phyloP scores from a whole-genome alignment of 805 yeast genomes.

The Priceomyces melissophilus region DNA sequence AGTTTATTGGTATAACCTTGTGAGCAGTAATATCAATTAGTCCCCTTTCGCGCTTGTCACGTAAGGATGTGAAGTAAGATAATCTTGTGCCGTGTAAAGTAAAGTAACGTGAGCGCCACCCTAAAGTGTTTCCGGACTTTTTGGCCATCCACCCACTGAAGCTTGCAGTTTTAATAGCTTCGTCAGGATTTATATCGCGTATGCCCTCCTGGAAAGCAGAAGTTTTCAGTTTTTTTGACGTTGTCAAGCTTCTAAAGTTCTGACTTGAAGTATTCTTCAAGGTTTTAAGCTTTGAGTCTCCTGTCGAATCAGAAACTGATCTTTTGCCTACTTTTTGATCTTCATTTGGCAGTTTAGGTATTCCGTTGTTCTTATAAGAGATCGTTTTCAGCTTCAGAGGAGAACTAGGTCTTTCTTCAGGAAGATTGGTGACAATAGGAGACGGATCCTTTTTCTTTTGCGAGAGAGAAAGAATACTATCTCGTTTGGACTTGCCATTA shows the following conservation, averaged over 20 bases:
- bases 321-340: constrained; percentile 20
- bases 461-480: constrained; percentile 5
- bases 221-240: constrained; percentile 60
- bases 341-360: not conserved
- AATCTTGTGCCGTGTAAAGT: constrained; percentile 89
- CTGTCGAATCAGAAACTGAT: constrained; percentile 36
- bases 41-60: constrained; percentile 85
- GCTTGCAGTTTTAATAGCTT: constrained; percentile 72
- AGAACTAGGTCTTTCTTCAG: constrained; percentile 31
- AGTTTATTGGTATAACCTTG: constrained; percentile 68
- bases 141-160: constrained; percentile 96
- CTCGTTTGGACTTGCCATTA: constrained; percentile 24
- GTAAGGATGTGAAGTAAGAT: constrained; percentile 76
- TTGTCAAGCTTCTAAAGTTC: constrained; percentile 43
- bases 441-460: constrained; percentile 3
- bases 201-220: constrained; percentile 89
- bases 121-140: constrained; percentile 71
- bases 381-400: constrained; percentile 32
- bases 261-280: constrained; percentile 54
- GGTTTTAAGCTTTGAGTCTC: constrained; percentile 44
- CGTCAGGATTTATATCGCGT: constrained; percentile 66
- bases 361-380: constrained; percentile 12
- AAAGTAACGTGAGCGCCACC: constrained; percentile 87
- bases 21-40: constrained; percentile 95
- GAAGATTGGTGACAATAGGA: constrained; percentile 13